Percentiles rank a stretch among this genome's conserved stretches.
These are phyloP conservation scores for Boletus subcaerulescens DNA, from an alignment of 768 basidiomycete species.

Conservation along the genomic window DNA sequence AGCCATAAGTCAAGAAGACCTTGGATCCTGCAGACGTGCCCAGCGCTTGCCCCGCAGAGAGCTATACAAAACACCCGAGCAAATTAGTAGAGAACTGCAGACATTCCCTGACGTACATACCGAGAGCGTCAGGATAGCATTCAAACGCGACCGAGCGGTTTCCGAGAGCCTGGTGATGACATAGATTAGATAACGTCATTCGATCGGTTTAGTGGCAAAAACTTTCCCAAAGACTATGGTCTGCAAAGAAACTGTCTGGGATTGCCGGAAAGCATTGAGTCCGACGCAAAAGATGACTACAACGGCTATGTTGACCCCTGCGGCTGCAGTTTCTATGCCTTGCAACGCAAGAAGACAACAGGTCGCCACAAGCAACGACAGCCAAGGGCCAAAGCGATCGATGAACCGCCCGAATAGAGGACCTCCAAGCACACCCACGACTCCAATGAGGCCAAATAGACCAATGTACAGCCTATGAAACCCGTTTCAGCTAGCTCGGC, in stretches of 20 bases:
- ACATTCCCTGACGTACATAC: slow-evolving; percentile 9
- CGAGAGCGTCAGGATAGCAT: slow-evolving; percentile 27
- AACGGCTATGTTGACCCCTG: slow-evolving; percentile 35
- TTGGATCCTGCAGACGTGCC: slow-evolving; percentile 41
- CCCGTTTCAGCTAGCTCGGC: not conserved
- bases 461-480: slow-evolving; percentile 35
- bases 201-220: not conserved
- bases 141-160: slow-evolving; percentile 25
- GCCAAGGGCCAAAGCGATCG: slow-evolving; percentile 39
- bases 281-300: slow-evolving; percentile 39
- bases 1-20: slow-evolving; percentile 40
- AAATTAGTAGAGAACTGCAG: not conserved
- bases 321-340: slow-evolving; percentile 36
- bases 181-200: not conserved
- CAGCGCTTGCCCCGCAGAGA: slow-evolving; percentile 38
- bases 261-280: slow-evolving; percentile 37
- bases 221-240: slow-evolving; percentile 22
- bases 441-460: slow-evolving; percentile 47
- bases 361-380: slow-evolving; percentile 35
- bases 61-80: slow-evolving; percentile 1
- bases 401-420: slow-evolving; percentile 21
- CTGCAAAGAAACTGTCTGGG: slow-evolving; percentile 35
- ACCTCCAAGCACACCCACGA: slow-evolving; percentile 31
- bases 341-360: slow-evolving; percentile 26
- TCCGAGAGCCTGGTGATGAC: slow-evolving; percentile 22